phyloP scores from a whole-genome alignment of 192 early-diverging fungal genomes.

The Umbelopsis vinacea region DNA sequence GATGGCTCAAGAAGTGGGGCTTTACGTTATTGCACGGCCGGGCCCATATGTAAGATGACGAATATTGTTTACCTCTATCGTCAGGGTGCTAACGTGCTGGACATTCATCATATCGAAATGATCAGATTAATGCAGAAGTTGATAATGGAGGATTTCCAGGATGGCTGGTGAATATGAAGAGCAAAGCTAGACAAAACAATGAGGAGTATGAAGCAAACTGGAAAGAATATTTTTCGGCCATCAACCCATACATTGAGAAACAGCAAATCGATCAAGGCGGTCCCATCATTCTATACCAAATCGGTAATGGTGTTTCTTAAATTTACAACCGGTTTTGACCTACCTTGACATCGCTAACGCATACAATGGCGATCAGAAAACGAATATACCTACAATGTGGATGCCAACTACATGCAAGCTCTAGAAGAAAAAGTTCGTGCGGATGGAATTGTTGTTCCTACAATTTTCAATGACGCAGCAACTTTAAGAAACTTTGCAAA shows the following conservation, averaged over 20 bases:
- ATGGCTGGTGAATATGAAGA: constrained; percentile 5
- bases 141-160: constrained; percentile 13
- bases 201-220: constrained; percentile 2
- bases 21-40: constrained; percentile 35
- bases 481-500: neutral
- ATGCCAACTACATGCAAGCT: constrained; percentile 8
- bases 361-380: constrained; percentile 1
- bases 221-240: constrained; percentile 13
- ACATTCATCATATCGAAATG: too few relatives aligned
- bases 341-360: neutral
- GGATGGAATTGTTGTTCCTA: neutral
- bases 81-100: too few relatives aligned
- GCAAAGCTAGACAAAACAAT: neutral
- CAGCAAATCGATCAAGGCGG: constrained; percentile 9
- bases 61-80: too few relatives aligned
- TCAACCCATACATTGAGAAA: constrained; percentile 19
- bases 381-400: constrained; percentile 6
- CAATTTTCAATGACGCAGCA: constrained; percentile 9
- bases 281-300: constrained; percentile 13
- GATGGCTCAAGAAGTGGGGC: constrained; percentile 28
- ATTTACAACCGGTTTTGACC: neutral
- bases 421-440: constrained; percentile 10
- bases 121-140: too few relatives aligned
- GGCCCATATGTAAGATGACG: constrained; percentile 13
- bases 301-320: neutral